These are phyloP conservation scores for Neocatenulostroma microsporum DNA, from an alignment of 2,329 filamentous ascomycete genomes.

Conservation along the genomic window DNA sequence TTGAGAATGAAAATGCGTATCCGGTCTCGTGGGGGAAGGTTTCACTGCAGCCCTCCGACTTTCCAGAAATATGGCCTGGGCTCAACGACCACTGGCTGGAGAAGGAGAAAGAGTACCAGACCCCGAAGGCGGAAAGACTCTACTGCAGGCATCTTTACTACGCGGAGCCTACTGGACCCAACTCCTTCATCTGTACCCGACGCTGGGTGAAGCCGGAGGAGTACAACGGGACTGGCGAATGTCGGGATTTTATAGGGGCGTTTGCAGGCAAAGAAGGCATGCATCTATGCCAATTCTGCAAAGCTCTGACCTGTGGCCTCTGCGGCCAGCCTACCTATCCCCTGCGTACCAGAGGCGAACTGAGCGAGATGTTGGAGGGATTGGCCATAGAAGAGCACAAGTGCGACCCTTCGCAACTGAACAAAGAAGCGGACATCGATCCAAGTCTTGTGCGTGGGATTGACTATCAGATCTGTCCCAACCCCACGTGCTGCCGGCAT, in stretches of 20 bases:
- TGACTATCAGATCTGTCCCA: constrained; percentile 1
- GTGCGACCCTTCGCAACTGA: background rate
- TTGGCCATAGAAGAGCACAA: background rate
- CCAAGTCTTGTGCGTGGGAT: background rate
- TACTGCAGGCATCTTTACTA: background rate
- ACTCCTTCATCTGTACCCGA: too few relatives aligned
- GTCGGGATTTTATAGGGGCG: too few relatives aligned
- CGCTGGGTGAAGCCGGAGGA: too few relatives aligned
- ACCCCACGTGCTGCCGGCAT: background rate
- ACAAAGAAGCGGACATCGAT: background rate
- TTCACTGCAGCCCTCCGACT: background rate
- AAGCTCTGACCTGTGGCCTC: too few relatives aligned
- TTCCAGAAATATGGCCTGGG: background rate
- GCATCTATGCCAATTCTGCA: too few relatives aligned
- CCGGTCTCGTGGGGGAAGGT: constrained; percentile 1
- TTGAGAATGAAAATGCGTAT: background rate
- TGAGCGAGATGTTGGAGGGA: too few relatives aligned
- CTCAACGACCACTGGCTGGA: background rate
- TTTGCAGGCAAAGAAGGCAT: too few relatives aligned
- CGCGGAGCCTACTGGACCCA: too few relatives aligned
- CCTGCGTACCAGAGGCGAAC: too few relatives aligned
- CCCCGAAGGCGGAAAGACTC: background rate
- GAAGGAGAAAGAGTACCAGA: background rate
- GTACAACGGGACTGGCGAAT: too few relatives aligned
- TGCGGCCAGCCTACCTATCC: too few relatives aligned